A percentile compares a stretch with the other conserved stretches of the same genome.
Conservation (phyloP, 306 rosid species). For the Amphicarpaea edgeworthii region DNA sequence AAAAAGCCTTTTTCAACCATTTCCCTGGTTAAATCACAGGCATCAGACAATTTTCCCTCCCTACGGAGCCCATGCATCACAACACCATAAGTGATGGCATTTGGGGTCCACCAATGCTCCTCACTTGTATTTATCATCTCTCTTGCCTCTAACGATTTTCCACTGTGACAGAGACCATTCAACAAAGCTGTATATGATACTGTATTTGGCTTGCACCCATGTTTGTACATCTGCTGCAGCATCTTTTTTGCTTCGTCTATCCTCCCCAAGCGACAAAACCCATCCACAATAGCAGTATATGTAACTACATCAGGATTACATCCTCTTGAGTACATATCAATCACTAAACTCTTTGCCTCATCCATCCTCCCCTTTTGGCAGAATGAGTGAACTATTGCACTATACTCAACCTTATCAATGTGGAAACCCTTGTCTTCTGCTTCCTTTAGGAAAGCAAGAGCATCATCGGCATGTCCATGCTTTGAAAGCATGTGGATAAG, state of each 20-base stretch:
- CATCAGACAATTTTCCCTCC: conserved; percentile 83
- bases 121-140: conserved; percentile 78
- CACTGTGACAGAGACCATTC: conserved; percentile 82
- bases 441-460: conserved; percentile 74
- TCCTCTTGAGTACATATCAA: conserved; percentile 70
- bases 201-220: conserved; percentile 84
- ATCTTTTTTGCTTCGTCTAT: conserved; percentile 86
- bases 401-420: conserved; percentile 83
- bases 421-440: conserved; percentile 72
- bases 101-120: conserved; percentile 92
- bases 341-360: conserved; percentile 74
- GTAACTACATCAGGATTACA: conserved; percentile 91
- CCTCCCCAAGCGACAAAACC: conserved; percentile 77
- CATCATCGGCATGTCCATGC: conserved; percentile 79
- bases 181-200: conserved; percentile 78
- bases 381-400: conserved; percentile 84
- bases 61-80: conserved; percentile 85
- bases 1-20: conserved; percentile 75
- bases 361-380: conserved; percentile 70
- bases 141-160: conserved; percentile 80
- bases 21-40: conserved; percentile 72
- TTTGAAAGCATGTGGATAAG: conserved; percentile 75
- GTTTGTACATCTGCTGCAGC: conserved; percentile 87
- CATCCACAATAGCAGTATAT: conserved; percentile 74
- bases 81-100: conserved; percentile 74